Percentiles rank a stretch among this genome's conserved stretches.
phyloP scores from a whole-genome alignment of 495 filamentous ascomycete genomes.

The Hypoxylon subgilvum region DNA sequence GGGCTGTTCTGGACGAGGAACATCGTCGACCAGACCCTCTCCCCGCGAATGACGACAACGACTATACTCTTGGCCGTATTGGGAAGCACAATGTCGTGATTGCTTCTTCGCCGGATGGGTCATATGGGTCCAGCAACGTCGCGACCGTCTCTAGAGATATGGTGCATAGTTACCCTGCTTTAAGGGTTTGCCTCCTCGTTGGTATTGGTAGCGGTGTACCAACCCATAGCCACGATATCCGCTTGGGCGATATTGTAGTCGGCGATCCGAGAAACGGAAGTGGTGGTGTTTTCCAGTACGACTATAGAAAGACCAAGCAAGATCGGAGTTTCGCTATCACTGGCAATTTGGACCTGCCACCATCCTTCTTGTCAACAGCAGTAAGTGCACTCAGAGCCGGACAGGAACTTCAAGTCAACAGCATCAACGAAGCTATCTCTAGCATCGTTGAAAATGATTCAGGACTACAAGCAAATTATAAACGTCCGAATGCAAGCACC shows the following conservation, averaged over 20 bases:
- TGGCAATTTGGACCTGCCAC: slow-evolving; percentile 46
- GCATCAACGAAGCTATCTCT: slow-evolving; percentile 34
- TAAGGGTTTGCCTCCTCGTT: slow-evolving; percentile 55
- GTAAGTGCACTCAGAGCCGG: slow-evolving; percentile 16
- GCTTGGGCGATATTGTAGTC: slow-evolving; percentile 40
- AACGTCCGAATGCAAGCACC: slow-evolving; percentile 33
- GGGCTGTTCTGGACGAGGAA: slow-evolving; percentile 55
- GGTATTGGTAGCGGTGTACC: slow-evolving; percentile 57
- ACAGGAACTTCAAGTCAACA: slow-evolving; percentile 29
- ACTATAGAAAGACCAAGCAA: slow-evolving; percentile 40
- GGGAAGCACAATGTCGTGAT: slow-evolving; percentile 52
- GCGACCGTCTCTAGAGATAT: slow-evolving; percentile 47
- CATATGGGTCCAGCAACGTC: slow-evolving; percentile 49
- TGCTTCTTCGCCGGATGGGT: slow-evolving; percentile 43
- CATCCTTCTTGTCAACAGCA: slow-evolving; percentile 31
- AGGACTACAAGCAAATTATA: slow-evolving; percentile 35
- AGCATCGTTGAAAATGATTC: slow-evolving; percentile 25
- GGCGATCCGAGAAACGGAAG: slow-evolving; percentile 16
- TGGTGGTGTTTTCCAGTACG: slow-evolving; percentile 43
- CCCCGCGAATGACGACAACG: slow-evolving; percentile 41
- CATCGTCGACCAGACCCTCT: slow-evolving; percentile 32
- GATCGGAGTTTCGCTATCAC: slow-evolving; percentile 33
- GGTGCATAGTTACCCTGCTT: slow-evolving; percentile 49
- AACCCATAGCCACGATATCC: slow-evolving; percentile 44
- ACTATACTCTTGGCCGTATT: slow-evolving; percentile 46